Percentiles rank a stretch among this genome's conserved stretches.
These are phyloP conservation scores for Cyathus striatus DNA, from an alignment of 768 basidiomycete species.

Conservation along the genomic window DNA sequence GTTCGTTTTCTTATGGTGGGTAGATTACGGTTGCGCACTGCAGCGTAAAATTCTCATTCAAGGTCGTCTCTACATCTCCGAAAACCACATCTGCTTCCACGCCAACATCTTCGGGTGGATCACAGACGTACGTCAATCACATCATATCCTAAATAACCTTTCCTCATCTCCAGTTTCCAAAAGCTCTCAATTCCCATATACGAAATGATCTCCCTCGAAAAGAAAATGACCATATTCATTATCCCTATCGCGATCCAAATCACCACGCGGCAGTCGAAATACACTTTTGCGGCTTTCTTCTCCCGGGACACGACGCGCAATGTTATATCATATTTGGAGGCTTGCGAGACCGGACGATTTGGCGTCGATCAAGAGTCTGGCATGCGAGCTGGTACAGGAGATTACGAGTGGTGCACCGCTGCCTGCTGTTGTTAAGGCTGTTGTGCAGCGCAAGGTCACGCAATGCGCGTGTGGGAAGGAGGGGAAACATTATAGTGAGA, in stretches of 20 bases:
- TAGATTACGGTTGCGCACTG: slow-evolving; percentile 96
- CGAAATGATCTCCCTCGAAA: slow-evolving; percentile 84
- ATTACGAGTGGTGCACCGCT: too few relatives aligned
- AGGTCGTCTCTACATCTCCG: slow-evolving; percentile 93
- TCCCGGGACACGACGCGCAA: slow-evolving; percentile 94
- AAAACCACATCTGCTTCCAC: slow-evolving; percentile 99
- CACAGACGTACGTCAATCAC: slow-evolving; percentile 69
- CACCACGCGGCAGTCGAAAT: slow-evolving; percentile 76
- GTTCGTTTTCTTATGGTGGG: slow-evolving; percentile 5
- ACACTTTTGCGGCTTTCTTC: slow-evolving; percentile 95
- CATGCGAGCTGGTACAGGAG: too few relatives aligned
- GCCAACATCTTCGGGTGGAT: slow-evolving; percentile 99
- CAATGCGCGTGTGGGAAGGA: too few relatives aligned
- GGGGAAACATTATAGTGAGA: too few relatives aligned
- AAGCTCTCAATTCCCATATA: slow-evolving; percentile 86
- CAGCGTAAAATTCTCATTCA: slow-evolving; percentile 96
- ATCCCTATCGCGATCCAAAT: slow-evolving; percentile 96
- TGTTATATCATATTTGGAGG: slow-evolving; percentile 93
- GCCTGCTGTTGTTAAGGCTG: too few relatives aligned
- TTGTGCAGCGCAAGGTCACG: too few relatives aligned
- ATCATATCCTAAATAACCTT: too few relatives aligned
- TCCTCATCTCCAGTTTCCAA: too few relatives aligned
- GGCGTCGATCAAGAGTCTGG: too few relatives aligned
- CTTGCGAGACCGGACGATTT: slow-evolving; percentile 72
- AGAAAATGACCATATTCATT: slow-evolving; percentile 96